A percentile compares a stretch with the other conserved stretches of the same genome.
phyloP scores from a whole-genome alignment of 441 rosid genomes.

The Arabidopsis lyrata region DNA sequence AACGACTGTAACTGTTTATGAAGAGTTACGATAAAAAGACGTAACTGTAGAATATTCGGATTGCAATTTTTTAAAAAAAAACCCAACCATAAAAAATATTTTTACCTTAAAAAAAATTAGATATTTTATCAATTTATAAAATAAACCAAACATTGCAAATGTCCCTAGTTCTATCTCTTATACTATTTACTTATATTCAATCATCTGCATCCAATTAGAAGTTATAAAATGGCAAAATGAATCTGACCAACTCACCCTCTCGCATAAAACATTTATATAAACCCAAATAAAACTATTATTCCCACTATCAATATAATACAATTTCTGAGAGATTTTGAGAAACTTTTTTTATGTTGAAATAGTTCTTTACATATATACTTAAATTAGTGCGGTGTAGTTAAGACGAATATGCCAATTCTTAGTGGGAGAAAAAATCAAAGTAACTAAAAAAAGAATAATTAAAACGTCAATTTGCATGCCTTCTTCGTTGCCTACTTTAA shows the following conservation, averaged over 20 bases:
- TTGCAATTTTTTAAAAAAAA: too few species aligned
- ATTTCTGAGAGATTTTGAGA: constrained; percentile 27
- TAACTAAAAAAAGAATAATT: constrained; percentile 20
- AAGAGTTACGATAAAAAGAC: too few species aligned
- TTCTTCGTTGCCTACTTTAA: constrained; percentile 12
- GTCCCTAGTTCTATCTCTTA: background rate
- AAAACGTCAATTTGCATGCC: constrained; percentile 34
- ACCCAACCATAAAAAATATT: too few species aligned
- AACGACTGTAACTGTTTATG: too few species aligned
- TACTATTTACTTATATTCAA: background rate
- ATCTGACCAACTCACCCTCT: background rate
- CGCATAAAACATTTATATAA: background rate
- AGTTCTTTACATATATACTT: constrained; percentile 1
- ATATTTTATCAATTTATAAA: too few species aligned
- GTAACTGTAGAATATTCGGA: too few species aligned
- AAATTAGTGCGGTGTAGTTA: constrained; percentile 30
- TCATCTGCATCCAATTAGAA: background rate
- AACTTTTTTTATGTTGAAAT: background rate
- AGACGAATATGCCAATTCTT: constrained; percentile 31
- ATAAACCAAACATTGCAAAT: too few species aligned
- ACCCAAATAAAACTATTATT: background rate
- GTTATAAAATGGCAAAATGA: background rate
- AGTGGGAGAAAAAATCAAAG: constrained; percentile 26
- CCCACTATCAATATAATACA: constrained; percentile 28
- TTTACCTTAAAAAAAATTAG: too few species aligned